Evolutionary conservation across 177 flowering plant genomes (phyloP), one percentile per base, ranked within the genome.

Genomic region (Vitis hybrid): DNA sequence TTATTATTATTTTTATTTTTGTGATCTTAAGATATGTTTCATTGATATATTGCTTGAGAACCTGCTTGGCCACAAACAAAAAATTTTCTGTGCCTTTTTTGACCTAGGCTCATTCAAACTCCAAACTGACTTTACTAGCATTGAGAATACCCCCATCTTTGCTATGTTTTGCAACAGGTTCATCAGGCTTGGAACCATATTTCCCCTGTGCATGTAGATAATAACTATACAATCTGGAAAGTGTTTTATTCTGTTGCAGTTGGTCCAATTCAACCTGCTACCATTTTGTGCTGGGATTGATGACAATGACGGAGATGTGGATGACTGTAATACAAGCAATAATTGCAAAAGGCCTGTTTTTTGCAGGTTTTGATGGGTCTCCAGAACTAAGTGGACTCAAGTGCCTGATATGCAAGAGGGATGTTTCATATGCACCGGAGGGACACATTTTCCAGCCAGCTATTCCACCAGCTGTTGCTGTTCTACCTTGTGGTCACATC

Each of bases 321-420:
- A 59, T 34, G 1, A 34, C 29, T 14, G 13, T 26, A 34, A 1
- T 22, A 31, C 50, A 51, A 15, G 59, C 45, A 52, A 10, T 51
- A n/a, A 26, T 51, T 15, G 10, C 52, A 52, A 15, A 10, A 49
- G 12, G 39, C 3, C 45, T 56, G 54, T 69, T 58, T n/a, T 54
- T 61, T 74, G 77, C 79, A 78, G 82, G 62, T 64, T 16, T 34
- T 6, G 63, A 48, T 34, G 62, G 39, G 22, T 20, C 71, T 57
- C 45, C 53, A 63, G 39, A 50, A n/a, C 61, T 61, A 50, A 63
- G 57, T 50, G 79, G 75, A 65, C 20, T 55, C 1, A 73, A 68
- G 12, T 84, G 87, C 56, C 9, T 18, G 2, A 6, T 85, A 64
- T 85, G 88, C 78, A 78, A 81, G 68, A 79, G 82, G 71, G 78